Percentiles rank a stretch among this genome's conserved stretches.
These are phyloP conservation scores for Suhomyces faveliae DNA, from an alignment of 805 yeast genomes.

Conservation along the genomic window DNA sequence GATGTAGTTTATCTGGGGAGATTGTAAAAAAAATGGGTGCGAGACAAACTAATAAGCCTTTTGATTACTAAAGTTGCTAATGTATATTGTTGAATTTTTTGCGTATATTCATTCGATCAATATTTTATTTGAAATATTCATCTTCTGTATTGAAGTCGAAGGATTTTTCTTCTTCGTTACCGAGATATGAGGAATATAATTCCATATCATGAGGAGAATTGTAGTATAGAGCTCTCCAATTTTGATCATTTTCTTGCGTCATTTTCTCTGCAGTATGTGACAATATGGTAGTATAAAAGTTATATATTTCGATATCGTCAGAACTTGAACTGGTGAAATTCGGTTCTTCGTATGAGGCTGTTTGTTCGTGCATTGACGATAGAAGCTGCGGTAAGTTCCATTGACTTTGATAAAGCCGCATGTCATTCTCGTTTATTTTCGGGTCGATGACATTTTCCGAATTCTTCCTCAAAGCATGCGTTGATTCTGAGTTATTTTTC, in stretches of 20 bases:
- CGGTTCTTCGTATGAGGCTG: background rate
- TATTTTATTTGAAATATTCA: slow-evolving; percentile 22
- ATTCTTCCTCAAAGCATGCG: background rate
- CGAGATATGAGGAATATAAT: slow-evolving; percentile 25
- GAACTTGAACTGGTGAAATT: background rate
- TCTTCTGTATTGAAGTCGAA: slow-evolving; percentile 26
- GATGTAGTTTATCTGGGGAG: no score
- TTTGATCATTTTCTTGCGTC: slow-evolving; percentile 2
- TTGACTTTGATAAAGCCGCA: slow-evolving; percentile 6
- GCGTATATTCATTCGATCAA: background rate
- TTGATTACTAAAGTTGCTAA: no score
- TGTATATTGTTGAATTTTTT: no score
- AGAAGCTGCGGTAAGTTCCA: slow-evolving; percentile 3
- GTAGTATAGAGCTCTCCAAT: background rate
- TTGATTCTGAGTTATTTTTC: background rate
- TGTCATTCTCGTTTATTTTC: slow-evolving; percentile 3
- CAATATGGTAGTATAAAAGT: slow-evolving; percentile 11
- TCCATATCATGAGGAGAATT: slow-evolving; percentile 17
- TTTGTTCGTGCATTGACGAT: background rate
- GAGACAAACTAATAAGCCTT: no score
- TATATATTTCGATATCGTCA: slow-evolving; percentile 15
- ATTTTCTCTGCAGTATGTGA: background rate
- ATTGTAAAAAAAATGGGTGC: no score
- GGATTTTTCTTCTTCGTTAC: slow-evolving; percentile 20
- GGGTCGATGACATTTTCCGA: background rate